Evolutionary conservation across 768 basidiomycete genomes (phyloP).

Genomic region (Boletus subcaerulescens): DNA sequence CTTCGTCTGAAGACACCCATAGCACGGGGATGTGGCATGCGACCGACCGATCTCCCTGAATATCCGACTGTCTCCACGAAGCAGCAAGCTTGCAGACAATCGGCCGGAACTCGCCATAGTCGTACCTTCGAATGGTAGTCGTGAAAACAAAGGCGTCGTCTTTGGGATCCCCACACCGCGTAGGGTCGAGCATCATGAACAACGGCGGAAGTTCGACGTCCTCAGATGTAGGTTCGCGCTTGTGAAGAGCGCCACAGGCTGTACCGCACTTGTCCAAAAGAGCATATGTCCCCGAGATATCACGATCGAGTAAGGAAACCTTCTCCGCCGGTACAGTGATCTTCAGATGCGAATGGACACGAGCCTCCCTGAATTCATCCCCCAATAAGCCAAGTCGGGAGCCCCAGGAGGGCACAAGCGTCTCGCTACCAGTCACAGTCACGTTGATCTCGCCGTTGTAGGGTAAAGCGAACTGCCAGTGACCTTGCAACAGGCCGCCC

Average conservation of each 20-base stretch:
- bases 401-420: slow-evolving; percentile 82
- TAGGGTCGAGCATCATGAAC: slow-evolving; percentile 81
- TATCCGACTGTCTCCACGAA: slow-evolving; percentile 73
- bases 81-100: slow-evolving; percentile 70
- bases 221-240: slow-evolving; percentile 43
- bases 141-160: slow-evolving; percentile 88
- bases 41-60: slow-evolving; percentile 47
- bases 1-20: slow-evolving; percentile 55
- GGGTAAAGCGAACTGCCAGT: slow-evolving; percentile 82
- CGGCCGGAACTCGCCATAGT: slow-evolving; percentile 79
- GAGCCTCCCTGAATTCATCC: slow-evolving; percentile 62
- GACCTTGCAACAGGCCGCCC: slow-evolving; percentile 58
- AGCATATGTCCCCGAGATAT: slow-evolving; percentile 76
- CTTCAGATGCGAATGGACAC: slow-evolving; percentile 63
- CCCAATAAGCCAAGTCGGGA: slow-evolving; percentile 69
- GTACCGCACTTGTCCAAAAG: slow-evolving; percentile 87
- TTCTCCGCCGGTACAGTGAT: slow-evolving; percentile 55
- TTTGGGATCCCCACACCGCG: slow-evolving; percentile 66
- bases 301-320: slow-evolving; percentile 58
- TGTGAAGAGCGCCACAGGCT: slow-evolving; percentile 81
- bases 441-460: slow-evolving; percentile 51
- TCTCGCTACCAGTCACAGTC: slow-evolving; percentile 54
- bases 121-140: slow-evolving; percentile 69
- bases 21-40: slow-evolving; percentile 56
- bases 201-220: slow-evolving; percentile 58